Evolutionary conservation across 345 rosid species (phyloP).

Genomic region (Abelmoschus esculentus): DNA sequence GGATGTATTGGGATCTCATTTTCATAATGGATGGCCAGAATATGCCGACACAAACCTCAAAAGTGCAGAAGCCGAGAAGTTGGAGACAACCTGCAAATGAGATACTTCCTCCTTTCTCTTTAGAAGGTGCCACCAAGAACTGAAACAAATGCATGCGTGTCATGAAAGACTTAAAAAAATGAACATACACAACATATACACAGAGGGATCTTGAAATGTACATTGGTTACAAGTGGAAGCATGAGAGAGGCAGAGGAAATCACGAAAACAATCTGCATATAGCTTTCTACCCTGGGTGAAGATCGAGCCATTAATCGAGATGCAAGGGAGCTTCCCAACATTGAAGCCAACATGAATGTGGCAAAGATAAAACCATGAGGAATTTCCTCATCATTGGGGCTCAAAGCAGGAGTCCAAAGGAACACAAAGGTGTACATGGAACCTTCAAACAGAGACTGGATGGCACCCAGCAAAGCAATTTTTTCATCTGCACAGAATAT

Average conservation of each 20-base stretch:
- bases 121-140: conserved; percentile 64
- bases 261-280: conserved; percentile 82
- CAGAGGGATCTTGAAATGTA: conserved; percentile 23
- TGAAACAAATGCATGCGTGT: conserved; percentile 24
- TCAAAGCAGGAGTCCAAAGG: no score
- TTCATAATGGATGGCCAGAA: conserved; percentile 61
- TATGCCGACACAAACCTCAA: conserved; percentile 87
- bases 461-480: conserved; percentile 85
- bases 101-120: conserved; percentile 63
- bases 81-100: conserved; percentile 61
- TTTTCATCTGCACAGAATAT: conserved; percentile 59
- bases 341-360: no score
- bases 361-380: no score
- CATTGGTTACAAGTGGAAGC: conserved; percentile 74
- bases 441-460: no score
- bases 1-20: no score
- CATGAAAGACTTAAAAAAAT: background rate
- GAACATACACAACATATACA: background rate
- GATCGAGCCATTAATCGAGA: no score
- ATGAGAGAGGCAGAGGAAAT: conserved; percentile 67
- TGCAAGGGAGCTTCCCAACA: no score
- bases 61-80: conserved; percentile 81
- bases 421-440: no score
- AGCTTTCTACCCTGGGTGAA: conserved; percentile 23
- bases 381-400: no score